Conservation (phyloP, 176 grass and related monocot genomes). For the Cymbopogon citratus region DNA sequence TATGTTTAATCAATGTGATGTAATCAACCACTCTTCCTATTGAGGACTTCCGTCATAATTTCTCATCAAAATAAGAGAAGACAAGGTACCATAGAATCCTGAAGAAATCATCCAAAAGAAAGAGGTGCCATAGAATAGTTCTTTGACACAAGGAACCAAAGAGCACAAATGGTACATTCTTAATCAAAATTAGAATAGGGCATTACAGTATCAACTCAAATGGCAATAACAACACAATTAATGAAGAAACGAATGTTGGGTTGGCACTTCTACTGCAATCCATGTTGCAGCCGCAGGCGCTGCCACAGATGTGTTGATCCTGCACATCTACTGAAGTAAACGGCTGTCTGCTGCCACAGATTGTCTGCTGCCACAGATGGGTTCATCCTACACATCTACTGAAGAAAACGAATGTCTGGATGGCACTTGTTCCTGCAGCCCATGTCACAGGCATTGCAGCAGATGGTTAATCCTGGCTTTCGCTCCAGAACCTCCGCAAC, state of each 20-base stretch:
- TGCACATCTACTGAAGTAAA: not conserved
- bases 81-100: too few species aligned
- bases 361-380: conserved; percentile 37
- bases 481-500: conserved; percentile 40
- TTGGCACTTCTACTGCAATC: not conserved
- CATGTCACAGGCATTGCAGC: conserved; percentile 66
- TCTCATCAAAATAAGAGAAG: too few species aligned
- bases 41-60: not conserved
- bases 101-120: not conserved
- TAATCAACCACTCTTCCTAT: not conserved
- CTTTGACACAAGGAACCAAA: too few species aligned
- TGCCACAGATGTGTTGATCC: too few species aligned
- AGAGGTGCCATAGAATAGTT: too few species aligned
- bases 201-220: not conserved
- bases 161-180: not conserved
- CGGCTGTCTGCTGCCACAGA: too few species aligned
- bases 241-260: not conserved
- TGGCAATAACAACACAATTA: not conserved
- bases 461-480: conserved; percentile 66
- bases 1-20: not conserved
- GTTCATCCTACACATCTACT: not conserved
- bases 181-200: not conserved
- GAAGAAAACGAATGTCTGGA: conserved; percentile 30
- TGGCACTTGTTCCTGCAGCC: conserved; percentile 75
- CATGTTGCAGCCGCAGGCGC: not conserved